phyloP scores from a whole-genome alignment of 345 rosid genomes.

The Leavenworthia alabamica region DNA sequence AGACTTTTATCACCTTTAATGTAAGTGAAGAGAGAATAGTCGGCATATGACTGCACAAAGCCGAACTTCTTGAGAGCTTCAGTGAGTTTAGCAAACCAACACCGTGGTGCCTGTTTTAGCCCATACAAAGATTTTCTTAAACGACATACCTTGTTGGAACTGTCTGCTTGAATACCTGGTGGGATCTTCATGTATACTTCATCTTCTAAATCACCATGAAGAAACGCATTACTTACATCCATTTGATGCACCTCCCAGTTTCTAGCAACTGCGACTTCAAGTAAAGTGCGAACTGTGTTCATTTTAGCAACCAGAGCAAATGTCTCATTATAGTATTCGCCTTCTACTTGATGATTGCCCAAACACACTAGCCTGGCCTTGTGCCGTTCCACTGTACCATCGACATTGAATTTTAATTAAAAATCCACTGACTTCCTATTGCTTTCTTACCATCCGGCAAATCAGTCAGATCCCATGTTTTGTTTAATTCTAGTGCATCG shows the following conservation, averaged over 20 bases:
- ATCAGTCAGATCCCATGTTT: neutral
- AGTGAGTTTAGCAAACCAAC: no score
- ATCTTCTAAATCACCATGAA: neutral
- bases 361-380: neutral
- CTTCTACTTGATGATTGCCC: neutral
- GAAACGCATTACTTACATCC: neutral
- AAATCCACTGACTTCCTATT: neutral
- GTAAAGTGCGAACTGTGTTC: accelerated
- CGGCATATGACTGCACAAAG: no score
- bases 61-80: no score
- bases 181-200: neutral
- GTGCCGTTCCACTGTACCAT: neutral
- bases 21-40: no score
- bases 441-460: no score
- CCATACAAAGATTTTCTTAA: no score
- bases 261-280: accelerated
- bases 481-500: no score
- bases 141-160: no score
- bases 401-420: neutral
- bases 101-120: no score
- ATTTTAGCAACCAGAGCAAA: neutral
- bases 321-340: no score
- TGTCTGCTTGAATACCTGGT: no score
- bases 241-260: neutral
- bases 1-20: no score